Evolutionary conservation across 345 rosid species (phyloP).

Genomic region (Geranium rotundifolium): DNA sequence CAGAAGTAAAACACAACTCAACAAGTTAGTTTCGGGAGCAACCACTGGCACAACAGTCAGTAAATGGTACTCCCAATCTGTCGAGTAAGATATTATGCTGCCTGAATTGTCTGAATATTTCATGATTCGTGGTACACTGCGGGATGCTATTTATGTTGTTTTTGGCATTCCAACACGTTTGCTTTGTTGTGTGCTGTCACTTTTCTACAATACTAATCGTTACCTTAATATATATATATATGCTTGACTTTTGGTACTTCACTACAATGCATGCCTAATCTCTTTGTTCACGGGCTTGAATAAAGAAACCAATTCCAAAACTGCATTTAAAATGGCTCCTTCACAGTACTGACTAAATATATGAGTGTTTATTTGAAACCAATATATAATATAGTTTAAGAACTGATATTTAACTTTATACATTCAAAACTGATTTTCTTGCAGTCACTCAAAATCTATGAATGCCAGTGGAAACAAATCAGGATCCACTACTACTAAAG

Average conservation of each 20-base stretch:
- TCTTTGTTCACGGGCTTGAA: too few relatives aligned
- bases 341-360: neutral
- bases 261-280: too few relatives aligned
- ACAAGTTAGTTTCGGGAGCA: slow-evolving; percentile 30
- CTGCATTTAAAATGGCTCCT: neutral
- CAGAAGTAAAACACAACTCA: slow-evolving; percentile 26
- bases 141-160: neutral
- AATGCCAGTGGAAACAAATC: slow-evolving; percentile 29
- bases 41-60: slow-evolving; percentile 17
- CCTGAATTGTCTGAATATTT: neutral
- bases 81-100: slow-evolving; percentile 23
- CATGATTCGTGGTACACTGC: too few relatives aligned
- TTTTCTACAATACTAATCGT: too few relatives aligned
- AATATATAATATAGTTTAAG: neutral
- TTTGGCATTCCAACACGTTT: neutral
- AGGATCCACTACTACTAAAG: slow-evolving; percentile 24
- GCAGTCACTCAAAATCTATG: slow-evolving; percentile 33
- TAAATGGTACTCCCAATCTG: slow-evolving; percentile 18
- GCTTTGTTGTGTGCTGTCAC: neutral
- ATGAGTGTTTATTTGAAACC: too few relatives aligned
- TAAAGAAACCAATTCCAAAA: too few relatives aligned
- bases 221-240: too few relatives aligned
- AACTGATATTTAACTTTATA: neutral
- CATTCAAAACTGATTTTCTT: slow-evolving; percentile 1
- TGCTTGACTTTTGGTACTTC: too few relatives aligned